Evolutionary conservation across 352 stramenopile genomes (phyloP), one percentile per base, ranked within the genome.

Genomic region (Globisporangium perplexum): DNA sequence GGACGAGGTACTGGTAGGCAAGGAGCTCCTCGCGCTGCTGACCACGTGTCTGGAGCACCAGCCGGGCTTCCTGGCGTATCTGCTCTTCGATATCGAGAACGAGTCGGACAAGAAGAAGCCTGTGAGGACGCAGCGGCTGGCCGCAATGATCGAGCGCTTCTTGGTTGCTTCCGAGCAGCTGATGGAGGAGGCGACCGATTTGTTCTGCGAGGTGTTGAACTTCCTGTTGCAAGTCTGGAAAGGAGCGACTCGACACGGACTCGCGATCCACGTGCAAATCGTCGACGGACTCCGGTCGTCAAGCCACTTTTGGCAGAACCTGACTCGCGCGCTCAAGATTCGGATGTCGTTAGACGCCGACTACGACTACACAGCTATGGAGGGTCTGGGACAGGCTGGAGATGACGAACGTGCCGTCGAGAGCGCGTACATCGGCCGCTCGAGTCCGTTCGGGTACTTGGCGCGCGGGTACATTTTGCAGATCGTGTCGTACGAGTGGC

Each of bases 161-260:
- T 67, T 89, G 12, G 58, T 73, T 36, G 53, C 66, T n/a, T 85
- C 78, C 3, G 78, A 86, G 45, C 72, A 72, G 54, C 58, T 86
- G 0, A 54, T 89, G 39, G 78, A 89, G 39, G 57, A 74, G 33
- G 57, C 68, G 0, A 80, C 75, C 0, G 78, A 87, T 38, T 59
- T 85, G 31, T 73, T 89, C 10, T 89, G 78, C 48, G 60, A 66
- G 4, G 56, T 87, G 48, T 30, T 89, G 24, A 53, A 60, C 1
- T 87, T 89, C 50, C 43, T 89, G 33, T 61, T 78, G 42, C 65
- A 82, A 30, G 68, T 86, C 3, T 89, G 75, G 74, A 66, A 72
- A 14, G 74, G 78, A n/a, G 72, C 68, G 3, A 63, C 75, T 11
- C 62, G 71, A 22, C 52, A 77, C 35, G 55, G 60, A 11, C 55